phyloP scores from a whole-genome alignment of 192 early-diverging fungal species.

The Coemansia sp. region DNA sequence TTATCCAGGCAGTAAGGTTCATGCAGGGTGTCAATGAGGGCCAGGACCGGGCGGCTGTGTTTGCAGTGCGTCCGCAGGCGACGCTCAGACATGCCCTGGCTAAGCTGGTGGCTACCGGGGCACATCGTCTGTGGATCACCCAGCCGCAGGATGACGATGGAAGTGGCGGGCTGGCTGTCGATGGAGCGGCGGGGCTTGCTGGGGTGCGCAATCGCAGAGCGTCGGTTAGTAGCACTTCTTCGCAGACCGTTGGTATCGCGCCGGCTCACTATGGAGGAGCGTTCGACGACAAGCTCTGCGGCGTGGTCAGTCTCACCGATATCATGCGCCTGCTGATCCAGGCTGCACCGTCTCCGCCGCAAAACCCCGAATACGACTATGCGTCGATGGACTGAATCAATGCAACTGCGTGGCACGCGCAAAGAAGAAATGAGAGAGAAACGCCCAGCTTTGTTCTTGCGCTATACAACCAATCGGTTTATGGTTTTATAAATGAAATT shows the following conservation, averaged over 20 bases:
- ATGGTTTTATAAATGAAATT: neutral
- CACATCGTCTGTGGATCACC: constrained; percentile 78
- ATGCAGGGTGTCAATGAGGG: constrained; percentile 66
- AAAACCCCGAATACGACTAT: constrained; percentile 33
- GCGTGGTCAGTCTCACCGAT: constrained; percentile 79
- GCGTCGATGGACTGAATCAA: constrained; percentile 40
- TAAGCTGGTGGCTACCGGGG: constrained; percentile 75
- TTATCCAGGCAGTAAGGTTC: constrained; percentile 57
- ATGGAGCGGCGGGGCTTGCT: neutral
- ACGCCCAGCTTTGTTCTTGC: neutral
- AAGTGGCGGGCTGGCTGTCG: neutral
- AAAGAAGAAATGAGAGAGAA: neutral
- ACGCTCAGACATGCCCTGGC: constrained; percentile 68
- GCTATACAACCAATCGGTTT: neutral
- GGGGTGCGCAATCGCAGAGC: neutral
- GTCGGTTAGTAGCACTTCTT: constrained; percentile 33
- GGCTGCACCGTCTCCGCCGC: constrained; percentile 15
- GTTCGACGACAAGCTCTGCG: constrained; percentile 43
- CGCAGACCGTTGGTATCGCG: constrained; percentile 35
- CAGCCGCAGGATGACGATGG: constrained; percentile 6
- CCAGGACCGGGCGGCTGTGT: constrained; percentile 61
- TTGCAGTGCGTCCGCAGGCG: constrained; percentile 68
- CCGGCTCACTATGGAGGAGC: constrained; percentile 24
- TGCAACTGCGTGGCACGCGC: no score
- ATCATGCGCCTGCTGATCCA: constrained; percentile 62